Base-by-base conservation (phyloP, 371 early-diverging fungal species). In the Chytridiales sp. region DNA sequence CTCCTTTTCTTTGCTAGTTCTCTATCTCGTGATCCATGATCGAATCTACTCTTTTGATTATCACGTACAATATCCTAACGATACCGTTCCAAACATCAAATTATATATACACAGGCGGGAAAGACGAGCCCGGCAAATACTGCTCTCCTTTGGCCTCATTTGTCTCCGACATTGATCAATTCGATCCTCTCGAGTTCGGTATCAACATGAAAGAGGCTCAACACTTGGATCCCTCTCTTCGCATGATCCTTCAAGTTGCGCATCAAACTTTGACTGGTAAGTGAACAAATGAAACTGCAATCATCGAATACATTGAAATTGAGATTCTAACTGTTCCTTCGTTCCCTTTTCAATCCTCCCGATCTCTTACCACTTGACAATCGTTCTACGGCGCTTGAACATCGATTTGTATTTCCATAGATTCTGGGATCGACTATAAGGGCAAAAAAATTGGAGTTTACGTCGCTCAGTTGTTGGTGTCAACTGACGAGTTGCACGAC, bases 371-470 rank as follows among this genome's bases (percentile, higher is more conserved):
- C n/a, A n/a, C n/a, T n/a, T n/a, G n/a, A n/a, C n/a, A n/a, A n/a
- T n/a, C n/a, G n/a, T n/a, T n/a, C n/a, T n/a, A n/a, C n/a, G n/a
- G n/a, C n/a, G n/a, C n/a, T n/a, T n/a, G n/a, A n/a, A n/a, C n/a
- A n/a, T n/a, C n/a, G n/a, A n/a, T n/a, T n/a, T n/a, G n/a, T n/a
- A n/a, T n/a, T n/a, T n/a, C n/a, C 4, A 36, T 34, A 22, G 64
- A 64, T 56, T 42, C 64, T 11, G 60, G 60, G 19, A 44, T 54
- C 15, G 47, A 22, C 36, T 60, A 58, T 42, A n/a, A 44, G 24
- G 60, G 59, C 3, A 31, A 53, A 11, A 49, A 63, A 4, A 64
- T 52, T 24, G 64, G 64, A 21, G 64, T 64, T 3, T 64, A 38
- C 42, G 55, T 64, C 47, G 49, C 35, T 30, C 47, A 48, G 47